Evolutionary conservation across 225 moss, liverwort and hornwort species (phyloP), one percentile per base, ranked within the genome.

Genomic region (Straminergon stramineum): DNA sequence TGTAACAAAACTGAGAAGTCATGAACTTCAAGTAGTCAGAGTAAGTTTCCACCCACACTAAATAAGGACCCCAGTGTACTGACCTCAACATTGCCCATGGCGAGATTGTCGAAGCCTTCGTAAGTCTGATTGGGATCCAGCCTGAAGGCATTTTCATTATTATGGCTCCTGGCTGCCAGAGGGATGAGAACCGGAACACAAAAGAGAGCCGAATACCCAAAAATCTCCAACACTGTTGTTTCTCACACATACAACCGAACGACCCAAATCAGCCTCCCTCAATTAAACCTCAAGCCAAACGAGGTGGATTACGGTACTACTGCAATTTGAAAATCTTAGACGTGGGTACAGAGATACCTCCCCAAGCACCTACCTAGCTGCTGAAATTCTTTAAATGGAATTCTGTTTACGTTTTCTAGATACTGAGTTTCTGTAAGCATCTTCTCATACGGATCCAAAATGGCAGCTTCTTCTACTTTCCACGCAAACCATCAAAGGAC

Each of bases 81-180:
- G 58, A 95, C 95, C 93, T 93, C 93, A 52, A 95, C 86, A 57
- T 95, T 95, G 85, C 95, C 95, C 93, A 95, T 93, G 74, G 93
- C 92, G 41, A 93, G 91, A 32, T 95, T 85, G 90, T 95, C 95
- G 68, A 95, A 89, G 32, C 92, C 86, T 89, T 93, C 90, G 28
- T 88, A 95, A 9, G 93, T 95, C 71, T 91, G 84, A 64, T 92
- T 95, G n/a, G 91, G 89, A 70, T 95, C 86, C 82, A 16, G 43
- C 57, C 16, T 63, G 75, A 90, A 85, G 41, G 85, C 76, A 2
- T 34, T 4, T 37, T 81, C 88, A 80, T 95, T 91, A n/a, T 92
- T 82, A 5, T 85, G 89, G 81, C 95, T 95, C 45, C n/a, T 91
- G n/a, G 89, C 95, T 60, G 95, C 92, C 68, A 93, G 45, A 19